A percentile compares a stretch with the other conserved stretches of the same genome.
Evolutionary conservation across 805 yeast genomes (phyloP).

Genomic region (Candida silvatica): DNA sequence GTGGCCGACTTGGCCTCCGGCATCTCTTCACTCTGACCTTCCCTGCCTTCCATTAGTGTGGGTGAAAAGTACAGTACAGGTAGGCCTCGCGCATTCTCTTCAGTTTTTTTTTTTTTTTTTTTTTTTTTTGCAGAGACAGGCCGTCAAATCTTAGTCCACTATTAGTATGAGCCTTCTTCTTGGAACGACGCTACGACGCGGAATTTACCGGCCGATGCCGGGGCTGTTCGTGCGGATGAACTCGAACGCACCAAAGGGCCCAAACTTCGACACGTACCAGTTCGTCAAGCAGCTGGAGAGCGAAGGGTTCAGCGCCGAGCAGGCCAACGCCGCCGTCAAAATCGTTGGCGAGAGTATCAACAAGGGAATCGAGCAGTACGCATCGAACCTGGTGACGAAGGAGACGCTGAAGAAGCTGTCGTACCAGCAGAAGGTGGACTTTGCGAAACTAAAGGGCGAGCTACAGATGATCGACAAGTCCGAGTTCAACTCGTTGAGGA

Average conservation of each 20-base stretch:
- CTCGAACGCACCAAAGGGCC: conserved; percentile 9
- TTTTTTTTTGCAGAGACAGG: too few species aligned
- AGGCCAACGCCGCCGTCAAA: conserved; percentile 71
- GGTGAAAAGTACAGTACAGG: too few species aligned
- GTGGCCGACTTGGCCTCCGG: too few species aligned
- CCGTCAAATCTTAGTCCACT: too few species aligned
- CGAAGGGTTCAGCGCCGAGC: conserved; percentile 54
- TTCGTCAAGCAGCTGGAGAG: conserved; percentile 59
- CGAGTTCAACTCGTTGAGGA: conserved; percentile 73
- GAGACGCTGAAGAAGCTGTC: conserved; percentile 78
- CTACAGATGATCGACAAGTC: conserved; percentile 79
- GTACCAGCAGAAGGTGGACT: conserved; percentile 94
- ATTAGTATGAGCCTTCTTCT: too few species aligned
- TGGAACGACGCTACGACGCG: too few species aligned
- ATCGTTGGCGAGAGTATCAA: conserved; percentile 68
- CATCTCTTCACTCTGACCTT: too few species aligned
- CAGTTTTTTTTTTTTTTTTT: too few species aligned
- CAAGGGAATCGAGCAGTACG: conserved; percentile 70
- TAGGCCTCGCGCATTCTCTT: too few species aligned
- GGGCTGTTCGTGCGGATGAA: background rate
- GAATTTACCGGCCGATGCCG: conserved; percentile 1
- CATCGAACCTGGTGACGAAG: conserved; percentile 73
- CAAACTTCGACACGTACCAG: conserved; percentile 65
- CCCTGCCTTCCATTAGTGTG: too few species aligned
- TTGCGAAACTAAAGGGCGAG: conserved; percentile 90